phyloP scores from a whole-genome alignment of 345 rosid genomes.

The Populus nigra region DNA sequence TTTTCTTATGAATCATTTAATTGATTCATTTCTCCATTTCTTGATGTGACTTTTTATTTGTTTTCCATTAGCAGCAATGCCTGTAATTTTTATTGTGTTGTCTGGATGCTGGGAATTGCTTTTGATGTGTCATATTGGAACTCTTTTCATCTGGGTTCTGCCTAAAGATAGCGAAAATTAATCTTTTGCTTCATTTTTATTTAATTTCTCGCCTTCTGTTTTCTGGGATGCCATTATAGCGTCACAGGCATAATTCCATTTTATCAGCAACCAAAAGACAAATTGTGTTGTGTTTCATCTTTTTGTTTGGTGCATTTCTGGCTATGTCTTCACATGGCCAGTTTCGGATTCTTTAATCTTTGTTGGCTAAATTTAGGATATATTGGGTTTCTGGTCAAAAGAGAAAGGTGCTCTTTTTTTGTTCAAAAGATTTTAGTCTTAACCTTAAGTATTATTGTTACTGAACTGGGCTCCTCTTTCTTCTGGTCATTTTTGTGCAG shows the following conservation, averaged over 20 bases:
- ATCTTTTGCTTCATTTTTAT: neutral
- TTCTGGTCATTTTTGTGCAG: constrained; percentile 15
- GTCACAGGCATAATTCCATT: no score
- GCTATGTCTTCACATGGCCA: no score
- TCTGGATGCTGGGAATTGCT: neutral
- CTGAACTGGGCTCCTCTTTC: neutral
- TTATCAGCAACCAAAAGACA: neutral
- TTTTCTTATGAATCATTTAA: no score
- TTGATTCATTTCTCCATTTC: no score
- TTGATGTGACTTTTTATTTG: no score
- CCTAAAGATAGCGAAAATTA: neutral
- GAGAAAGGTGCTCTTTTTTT: neutral
- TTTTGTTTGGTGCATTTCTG: neutral
- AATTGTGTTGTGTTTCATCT: neutral
- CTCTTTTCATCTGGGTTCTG: neutral
- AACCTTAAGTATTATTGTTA: neutral
- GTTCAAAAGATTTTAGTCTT: neutral
- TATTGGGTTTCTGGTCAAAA: neutral
- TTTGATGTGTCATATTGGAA: neutral
- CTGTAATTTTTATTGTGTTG: no score
- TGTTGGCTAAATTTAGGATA: no score
- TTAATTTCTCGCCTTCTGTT: neutral
- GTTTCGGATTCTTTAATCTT: no score
- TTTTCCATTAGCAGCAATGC: no score
- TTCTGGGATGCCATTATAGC: neutral